Evolutionary conservation across 768 basidiomycete genomes (phyloP), one percentile per base, ranked within the genome.

Genomic region (Suillus sp.): DNA sequence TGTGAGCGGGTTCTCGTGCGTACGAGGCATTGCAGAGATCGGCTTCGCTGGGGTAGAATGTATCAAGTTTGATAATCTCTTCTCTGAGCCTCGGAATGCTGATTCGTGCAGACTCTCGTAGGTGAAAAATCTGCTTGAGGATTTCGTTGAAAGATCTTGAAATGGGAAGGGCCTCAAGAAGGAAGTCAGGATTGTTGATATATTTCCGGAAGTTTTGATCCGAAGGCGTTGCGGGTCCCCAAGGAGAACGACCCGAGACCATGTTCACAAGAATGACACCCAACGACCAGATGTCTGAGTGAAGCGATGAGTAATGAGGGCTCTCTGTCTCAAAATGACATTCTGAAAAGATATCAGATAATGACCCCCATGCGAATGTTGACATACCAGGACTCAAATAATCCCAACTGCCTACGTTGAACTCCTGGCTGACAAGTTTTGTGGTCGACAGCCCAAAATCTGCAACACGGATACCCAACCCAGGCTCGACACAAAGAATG

Each of bases 211-310:
- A 95, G 62, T 84, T 87, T 58, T 84, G 83, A 76, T 95, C 91
- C 32, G 76, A 81, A 64, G 79, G 79, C 67, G 79, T 84, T 4
- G 92, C 91, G 67, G 84, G 82, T 58, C 83, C 79, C 94, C 93
- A 95, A 10, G 91, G 91, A 68, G 87, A 87, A 55, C 55, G 69
- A 16, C 88, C 88, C 61, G 87, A 87, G 54, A 91, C 86, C 78
- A 96, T 84, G 75, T 93, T 95, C 66, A 90, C 82, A 61, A 96
- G 82, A 65, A 96, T 90, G 65, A 96, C 82, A 25, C 89, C 90
- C 30, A 91, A 75, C 9, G 90, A 81, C 90, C 90, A 91, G 63
- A 90, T 81, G 67, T 91, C 89, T 1, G 61, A 78, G 40, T 76
- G 66, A 48, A 67, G 63, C 7, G 72, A 62, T 35, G 65, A 73